Evolutionary conservation across 139 green algal species (phyloP), one percentile per base, ranked within the genome.

Genomic region (Asterochloris sp.): DNA sequence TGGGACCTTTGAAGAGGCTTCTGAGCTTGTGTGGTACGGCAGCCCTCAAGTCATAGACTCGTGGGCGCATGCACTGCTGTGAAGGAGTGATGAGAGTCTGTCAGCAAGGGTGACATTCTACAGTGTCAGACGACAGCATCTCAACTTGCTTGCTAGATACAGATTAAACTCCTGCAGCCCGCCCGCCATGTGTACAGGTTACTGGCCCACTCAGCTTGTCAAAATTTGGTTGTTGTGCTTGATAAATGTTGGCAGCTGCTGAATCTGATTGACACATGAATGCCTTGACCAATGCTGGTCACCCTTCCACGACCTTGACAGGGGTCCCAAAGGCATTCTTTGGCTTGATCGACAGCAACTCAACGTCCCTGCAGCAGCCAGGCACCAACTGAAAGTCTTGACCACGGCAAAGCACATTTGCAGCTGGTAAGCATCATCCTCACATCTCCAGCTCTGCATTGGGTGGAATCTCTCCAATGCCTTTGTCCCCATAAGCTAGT

Each of bases 291-390:
- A 24, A 12, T 24, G 23, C 1, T 69, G 0, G 0, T 80, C 60
- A 80, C 21, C 76, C 76, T n/a, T 80, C 76, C 24, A 80, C 76
- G 12, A 80, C 6, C 60, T 80, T 80, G 11, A 80, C 76, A 60
- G 60, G 67, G 60, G 76, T 54, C 1, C 76, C 76, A 80, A 80
- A 80, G 0, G 76, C 60, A 29, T 62, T 54, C 38, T 54, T 80
- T 69, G 54, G 90, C 78, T 95, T 96, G 81, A 97, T 92, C 78
- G 69, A 89, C 23, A 98, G 91, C 71, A 98, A 90, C 86, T 97
- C 91, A 16, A 97, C 84, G 75, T 96, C 89, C 0, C 38, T 54
- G 38, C 38, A 54, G 38, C 38, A 54, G 38, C 38, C 38, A 54
- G 38, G 38, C 38, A 6, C 38, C 38, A 54, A 2, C 6, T 54